These are phyloP conservation scores for Olyra latifolia DNA, from an alignment of 176 grass and related monocot species.

Conservation along the genomic window DNA sequence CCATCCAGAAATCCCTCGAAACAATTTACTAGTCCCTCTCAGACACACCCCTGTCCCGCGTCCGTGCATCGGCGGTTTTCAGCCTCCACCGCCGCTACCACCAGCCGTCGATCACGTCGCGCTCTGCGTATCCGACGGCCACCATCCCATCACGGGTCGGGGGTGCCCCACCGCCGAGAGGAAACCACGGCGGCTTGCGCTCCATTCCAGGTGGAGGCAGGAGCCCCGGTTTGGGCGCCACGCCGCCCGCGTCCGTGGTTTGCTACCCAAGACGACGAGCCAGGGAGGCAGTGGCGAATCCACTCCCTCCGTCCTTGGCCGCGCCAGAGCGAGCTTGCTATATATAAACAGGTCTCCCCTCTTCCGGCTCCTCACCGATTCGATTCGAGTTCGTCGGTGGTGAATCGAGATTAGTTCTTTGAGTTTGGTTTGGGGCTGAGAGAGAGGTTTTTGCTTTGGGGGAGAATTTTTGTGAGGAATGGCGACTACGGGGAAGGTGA, in stretches of 20 bases:
- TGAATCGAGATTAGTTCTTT: background rate
- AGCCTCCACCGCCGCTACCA: background rate
- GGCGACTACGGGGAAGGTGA: conserved; percentile 67
- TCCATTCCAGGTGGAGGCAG: conserved; percentile 24
- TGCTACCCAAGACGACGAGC: conserved; percentile 1
- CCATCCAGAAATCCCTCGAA: background rate
- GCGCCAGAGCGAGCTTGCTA: background rate
- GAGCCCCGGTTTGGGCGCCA: conserved; percentile 26
- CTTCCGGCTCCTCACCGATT: background rate
- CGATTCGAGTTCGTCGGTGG: background rate
- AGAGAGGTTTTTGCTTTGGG: background rate
- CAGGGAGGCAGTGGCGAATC: background rate
- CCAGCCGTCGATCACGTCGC: background rate
- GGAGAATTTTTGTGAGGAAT: conserved; percentile 13
- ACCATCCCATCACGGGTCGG: background rate
- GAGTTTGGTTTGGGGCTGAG: background rate
- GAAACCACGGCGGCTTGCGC: conserved; percentile 24
- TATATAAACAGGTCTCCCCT: conserved; percentile 7
- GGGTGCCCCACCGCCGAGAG: background rate
- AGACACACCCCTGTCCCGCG: background rate
- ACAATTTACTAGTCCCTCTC: background rate
- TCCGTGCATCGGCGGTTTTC: background rate
- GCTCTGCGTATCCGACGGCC: background rate
- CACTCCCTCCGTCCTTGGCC: background rate
- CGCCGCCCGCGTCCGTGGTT: conserved; percentile 42